Percentiles rank a stretch among this genome's conserved stretches.
Evolutionary conservation across 2,329 filamentous ascomycete species (phyloP).

Genomic region (Xylariaceae sp.): DNA sequence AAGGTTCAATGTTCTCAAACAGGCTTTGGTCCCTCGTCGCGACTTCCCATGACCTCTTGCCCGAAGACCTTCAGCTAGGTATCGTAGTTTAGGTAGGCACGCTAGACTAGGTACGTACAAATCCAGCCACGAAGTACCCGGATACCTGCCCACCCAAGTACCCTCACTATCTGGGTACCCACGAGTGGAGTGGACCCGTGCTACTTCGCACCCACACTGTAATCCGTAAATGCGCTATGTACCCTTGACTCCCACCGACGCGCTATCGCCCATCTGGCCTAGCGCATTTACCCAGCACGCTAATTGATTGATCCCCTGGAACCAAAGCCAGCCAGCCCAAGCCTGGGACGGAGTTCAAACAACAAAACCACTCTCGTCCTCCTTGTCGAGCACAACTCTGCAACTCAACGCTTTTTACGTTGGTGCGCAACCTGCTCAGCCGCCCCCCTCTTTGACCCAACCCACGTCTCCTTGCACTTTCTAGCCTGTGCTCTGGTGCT

Average conservation of each 20-base stretch:
- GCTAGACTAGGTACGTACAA: background rate
- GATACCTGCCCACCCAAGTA: background rate
- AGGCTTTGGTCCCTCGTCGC: background rate
- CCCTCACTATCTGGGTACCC: background rate
- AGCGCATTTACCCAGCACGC: constrained; percentile 4
- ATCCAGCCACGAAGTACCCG: background rate
- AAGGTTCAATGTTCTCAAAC: background rate
- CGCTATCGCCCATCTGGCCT: background rate
- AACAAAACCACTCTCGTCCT: constrained; percentile 20
- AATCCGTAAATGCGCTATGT: background rate
- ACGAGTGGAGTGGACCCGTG: background rate
- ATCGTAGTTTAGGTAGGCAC: background rate
- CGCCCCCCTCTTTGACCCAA: constrained; percentile 6
- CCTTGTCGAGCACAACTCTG: constrained; percentile 16
- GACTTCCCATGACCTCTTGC: background rate
- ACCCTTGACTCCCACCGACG: constrained; percentile 3
- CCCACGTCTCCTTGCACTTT: constrained; percentile 8
- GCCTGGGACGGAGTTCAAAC: constrained; percentile 17
- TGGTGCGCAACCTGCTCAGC: constrained; percentile 11
- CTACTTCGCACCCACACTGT: background rate
- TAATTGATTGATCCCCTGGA: constrained; percentile 17
- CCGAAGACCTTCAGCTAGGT: no score
- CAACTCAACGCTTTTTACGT: constrained; percentile 15
- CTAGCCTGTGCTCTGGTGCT: constrained; percentile 7
- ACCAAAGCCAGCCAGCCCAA: constrained; percentile 16